Evolutionary conservation across 192 early-diverging fungal genomes (phyloP), one percentile per base, ranked within the genome.

Genomic region (Backusella australiensis): DNA sequence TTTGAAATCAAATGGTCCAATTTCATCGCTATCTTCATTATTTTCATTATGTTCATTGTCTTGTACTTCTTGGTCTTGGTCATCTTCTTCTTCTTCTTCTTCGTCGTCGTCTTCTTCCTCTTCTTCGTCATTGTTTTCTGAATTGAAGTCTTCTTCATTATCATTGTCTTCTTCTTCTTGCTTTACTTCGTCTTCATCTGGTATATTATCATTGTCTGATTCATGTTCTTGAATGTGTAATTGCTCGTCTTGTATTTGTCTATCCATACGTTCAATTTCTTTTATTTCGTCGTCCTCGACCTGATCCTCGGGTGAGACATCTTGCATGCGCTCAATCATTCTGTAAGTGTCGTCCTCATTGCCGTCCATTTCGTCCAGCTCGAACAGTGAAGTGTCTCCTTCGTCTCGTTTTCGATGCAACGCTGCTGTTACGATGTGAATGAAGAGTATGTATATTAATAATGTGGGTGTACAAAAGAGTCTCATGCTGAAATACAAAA

Each of bases 211-310:
- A 34, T 68, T 32, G 17, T 68, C 67, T n/a, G 35, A 19, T 35
- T 34, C 77, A 59, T 59, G 36, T 29, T 65, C n/a, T 39, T 39
- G 38, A 19, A 73, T 73, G 7, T 75, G 73, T 44, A 63, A 29
- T 63, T 63, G 56, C n/a, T 68, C 67, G n/a, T 68, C 67, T 14
- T 35, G 34, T 35, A 36, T 71, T 70, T 59, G 34, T 52, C 52
- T 53, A 42, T 39, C 71, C 21, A 73, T 73, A 8, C 69, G 73
- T 23, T 79, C 78, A 9, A 56, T 67, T 67, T 53, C 66, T 15
- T 46, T 65, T 39, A 69, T 44, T 29, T 68, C 67, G 46, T 79
- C 72, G 69, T 56, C 67, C n/a, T 59, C 66, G 36, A 21, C 59
- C 29, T 19, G 38, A 8, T 65, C 23, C 23, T 42, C 36, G 6